phyloP scores from a whole-genome alignment of 805 yeast species.

The Wickerhamomyces strasburgensis region DNA sequence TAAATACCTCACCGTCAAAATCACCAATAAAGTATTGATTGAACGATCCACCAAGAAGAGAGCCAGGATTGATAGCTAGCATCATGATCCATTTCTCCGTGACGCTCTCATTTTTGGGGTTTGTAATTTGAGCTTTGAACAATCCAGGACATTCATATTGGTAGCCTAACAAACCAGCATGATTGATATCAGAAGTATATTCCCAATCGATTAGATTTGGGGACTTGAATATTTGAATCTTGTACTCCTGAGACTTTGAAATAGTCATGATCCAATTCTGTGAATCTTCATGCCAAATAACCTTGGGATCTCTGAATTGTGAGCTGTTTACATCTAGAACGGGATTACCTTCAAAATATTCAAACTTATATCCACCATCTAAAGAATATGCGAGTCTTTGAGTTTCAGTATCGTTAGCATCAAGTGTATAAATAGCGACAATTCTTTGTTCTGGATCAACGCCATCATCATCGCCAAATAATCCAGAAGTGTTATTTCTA shows the following conservation, averaged over 20 bases:
- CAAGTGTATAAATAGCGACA: constrained; percentile 34
- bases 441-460: constrained; percentile 28
- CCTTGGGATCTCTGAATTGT: constrained; percentile 34
- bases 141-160: constrained; percentile 41
- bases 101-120: constrained; percentile 11
- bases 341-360: constrained; percentile 27
- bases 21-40: constrained; percentile 38
- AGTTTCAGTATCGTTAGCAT: constrained; percentile 22
- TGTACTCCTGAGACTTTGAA: constrained; percentile 28
- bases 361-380: constrained; percentile 33
- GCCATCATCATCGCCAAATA: constrained; percentile 25
- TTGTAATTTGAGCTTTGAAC: constrained; percentile 27
- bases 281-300: constrained; percentile 29
- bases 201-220: constrained; percentile 26
- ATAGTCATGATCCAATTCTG: constrained; percentile 29
- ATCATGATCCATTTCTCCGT: constrained; percentile 33
- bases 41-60: constrained; percentile 35
- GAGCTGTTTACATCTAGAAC: constrained; percentile 28
- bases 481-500: constrained; percentile 32
- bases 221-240: constrained; percentile 27
- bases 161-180: constrained; percentile 28
- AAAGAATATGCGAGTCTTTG: constrained; percentile 32
- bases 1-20: constrained; percentile 35
- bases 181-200: constrained; percentile 24
- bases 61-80: constrained; percentile 37